Conservation (phyloP, 1,284 basidiomycete species). For the Ceratobasidium sp. region DNA sequence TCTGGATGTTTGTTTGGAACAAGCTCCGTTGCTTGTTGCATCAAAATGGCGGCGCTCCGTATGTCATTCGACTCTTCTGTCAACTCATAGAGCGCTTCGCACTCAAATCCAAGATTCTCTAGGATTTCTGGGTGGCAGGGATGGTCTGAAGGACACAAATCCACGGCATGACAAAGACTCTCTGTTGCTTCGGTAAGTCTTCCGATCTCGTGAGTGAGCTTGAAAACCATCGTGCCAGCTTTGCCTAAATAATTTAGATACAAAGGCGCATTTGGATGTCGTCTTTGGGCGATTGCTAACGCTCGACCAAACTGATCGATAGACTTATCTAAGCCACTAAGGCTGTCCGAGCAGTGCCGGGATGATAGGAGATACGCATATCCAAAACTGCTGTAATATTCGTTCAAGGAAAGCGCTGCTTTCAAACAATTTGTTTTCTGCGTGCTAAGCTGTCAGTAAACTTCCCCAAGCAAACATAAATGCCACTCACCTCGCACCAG, state of each 20-base stretch:
- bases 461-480: background rate
- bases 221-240: background rate
- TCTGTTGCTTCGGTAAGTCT: background rate
- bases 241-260: background rate
- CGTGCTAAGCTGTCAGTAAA: background rate
- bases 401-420: background rate
- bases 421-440: background rate
- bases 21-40: too few species aligned
- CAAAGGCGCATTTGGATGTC: background rate
- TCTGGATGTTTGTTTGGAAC: too few species aligned
- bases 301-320: too few species aligned
- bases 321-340: too few species aligned
- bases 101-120: too few species aligned
- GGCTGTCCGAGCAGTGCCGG: too few species aligned
- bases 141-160: too few species aligned
- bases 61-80: too few species aligned
- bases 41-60: too few species aligned
- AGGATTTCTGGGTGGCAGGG: too few species aligned
- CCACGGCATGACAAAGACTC: background rate
- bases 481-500: background rate
- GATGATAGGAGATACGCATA: background rate
- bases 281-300: background rate
- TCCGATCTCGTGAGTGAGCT: background rate
- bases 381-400: background rate
- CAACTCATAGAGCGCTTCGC: too few species aligned